Evolutionary conservation across 495 filamentous ascomycete genomes (phyloP).

Genomic region (Tirmania nivea): DNA sequence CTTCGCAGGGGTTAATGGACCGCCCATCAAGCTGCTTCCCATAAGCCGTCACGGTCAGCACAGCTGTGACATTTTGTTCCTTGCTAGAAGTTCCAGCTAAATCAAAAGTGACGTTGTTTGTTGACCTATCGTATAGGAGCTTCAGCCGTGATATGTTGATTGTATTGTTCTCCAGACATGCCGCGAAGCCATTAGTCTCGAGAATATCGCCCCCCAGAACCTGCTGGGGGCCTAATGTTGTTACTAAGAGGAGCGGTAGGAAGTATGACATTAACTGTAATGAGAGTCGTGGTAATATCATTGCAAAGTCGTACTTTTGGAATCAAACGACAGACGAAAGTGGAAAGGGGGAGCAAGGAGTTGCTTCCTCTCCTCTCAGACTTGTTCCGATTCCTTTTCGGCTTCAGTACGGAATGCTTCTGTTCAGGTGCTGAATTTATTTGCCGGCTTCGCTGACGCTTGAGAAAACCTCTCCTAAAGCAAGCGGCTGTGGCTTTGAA

Average conservation of each 20-base stretch:
- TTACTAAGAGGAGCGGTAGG: slow-evolving; percentile 10
- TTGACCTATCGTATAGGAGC: slow-evolving; percentile 54
- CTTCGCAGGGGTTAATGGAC: slow-evolving; percentile 60
- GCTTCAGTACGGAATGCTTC: too few species aligned
- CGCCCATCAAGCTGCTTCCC: slow-evolving; percentile 63
- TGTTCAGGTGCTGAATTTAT: too few species aligned
- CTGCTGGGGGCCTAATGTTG: slow-evolving; percentile 18
- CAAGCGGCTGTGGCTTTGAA: too few species aligned
- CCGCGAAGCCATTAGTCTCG: slow-evolving; percentile 56
- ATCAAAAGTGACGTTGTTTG: slow-evolving; percentile 57
- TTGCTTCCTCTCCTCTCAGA: too few species aligned
- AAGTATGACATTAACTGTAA: not conserved
- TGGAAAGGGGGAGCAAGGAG: too few species aligned
- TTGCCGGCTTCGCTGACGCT: too few species aligned
- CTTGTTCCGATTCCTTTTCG: too few species aligned
- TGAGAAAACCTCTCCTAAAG: too few species aligned
- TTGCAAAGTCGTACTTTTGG: not conserved
- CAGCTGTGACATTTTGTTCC: slow-evolving; percentile 61
- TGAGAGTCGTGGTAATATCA: not conserved
- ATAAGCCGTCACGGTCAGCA: slow-evolving; percentile 63
- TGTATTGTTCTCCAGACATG: slow-evolving; percentile 41
- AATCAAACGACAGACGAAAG: too few species aligned
- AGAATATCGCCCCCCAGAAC: slow-evolving; percentile 44
- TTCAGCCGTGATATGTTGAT: slow-evolving; percentile 56
- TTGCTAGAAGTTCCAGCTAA: slow-evolving; percentile 53